Evolutionary conservation across 2,329 filamentous ascomycete genomes (phyloP).

Genomic region (Rutstroemia sp.): DNA sequence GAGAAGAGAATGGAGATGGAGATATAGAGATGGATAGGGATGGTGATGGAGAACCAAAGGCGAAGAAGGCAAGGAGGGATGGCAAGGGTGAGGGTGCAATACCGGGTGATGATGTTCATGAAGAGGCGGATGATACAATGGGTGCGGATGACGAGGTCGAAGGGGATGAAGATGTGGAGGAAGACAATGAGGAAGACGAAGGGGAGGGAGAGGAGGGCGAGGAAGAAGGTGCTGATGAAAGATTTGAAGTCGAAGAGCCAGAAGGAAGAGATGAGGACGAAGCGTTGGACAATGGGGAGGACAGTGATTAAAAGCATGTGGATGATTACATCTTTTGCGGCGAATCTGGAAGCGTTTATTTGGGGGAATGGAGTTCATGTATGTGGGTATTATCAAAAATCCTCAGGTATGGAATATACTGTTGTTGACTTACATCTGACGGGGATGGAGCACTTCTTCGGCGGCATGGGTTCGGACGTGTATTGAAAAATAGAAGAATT

Average conservation of each 20-base stretch:
- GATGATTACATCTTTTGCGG: neutral
- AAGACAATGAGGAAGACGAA: conserved; percentile 38
- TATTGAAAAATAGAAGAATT: too few species aligned
- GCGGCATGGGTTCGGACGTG: too few species aligned
- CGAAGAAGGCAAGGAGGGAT: conserved; percentile 30
- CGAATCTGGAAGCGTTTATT: neutral
- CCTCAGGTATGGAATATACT: neutral
- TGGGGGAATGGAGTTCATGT: neutral
- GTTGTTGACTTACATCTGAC: neutral
- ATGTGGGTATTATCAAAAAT: neutral
- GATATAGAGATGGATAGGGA: conserved; percentile 32
- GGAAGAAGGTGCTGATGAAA: conserved; percentile 47
- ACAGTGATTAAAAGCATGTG: conserved; percentile 30
- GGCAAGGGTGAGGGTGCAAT: conserved; percentile 12
- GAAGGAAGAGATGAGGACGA: conserved; percentile 45
- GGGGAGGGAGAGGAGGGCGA: conserved; percentile 44
- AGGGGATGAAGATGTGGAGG: conserved; percentile 32
- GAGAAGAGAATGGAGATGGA: conserved; percentile 31
- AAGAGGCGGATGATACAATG: conserved; percentile 35
- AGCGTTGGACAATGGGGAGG: conserved; percentile 52
- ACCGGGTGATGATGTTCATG: conserved; percentile 6
- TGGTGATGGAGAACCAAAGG: conserved; percentile 9
- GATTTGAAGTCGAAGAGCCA: conserved; percentile 46
- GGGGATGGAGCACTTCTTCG: too few species aligned
- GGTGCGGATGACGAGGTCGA: conserved; percentile 41